phyloP scores from a whole-genome alignment of 176 grass and related monocot species.

The Carex parvula region DNA sequence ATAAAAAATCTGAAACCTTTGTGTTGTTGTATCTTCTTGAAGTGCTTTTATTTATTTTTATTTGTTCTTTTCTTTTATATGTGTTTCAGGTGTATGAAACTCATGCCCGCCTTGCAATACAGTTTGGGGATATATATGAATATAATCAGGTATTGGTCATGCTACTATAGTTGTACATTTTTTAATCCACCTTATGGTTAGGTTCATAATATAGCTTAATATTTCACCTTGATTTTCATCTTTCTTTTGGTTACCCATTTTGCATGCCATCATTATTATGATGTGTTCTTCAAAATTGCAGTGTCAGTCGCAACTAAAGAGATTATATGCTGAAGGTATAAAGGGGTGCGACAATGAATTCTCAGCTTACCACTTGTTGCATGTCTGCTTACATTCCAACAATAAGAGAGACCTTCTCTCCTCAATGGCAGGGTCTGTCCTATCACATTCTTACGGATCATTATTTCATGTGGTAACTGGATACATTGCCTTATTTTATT shows the following conservation, averaged over 20 bases:
- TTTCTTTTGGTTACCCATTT: not conserved
- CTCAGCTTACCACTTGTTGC: slow-evolving; percentile 82
- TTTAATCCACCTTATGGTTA: not conserved
- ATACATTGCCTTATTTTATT: not conserved
- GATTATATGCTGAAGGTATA: slow-evolving; percentile 82
- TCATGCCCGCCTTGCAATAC: slow-evolving; percentile 84
- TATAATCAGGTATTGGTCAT: slow-evolving; percentile 73
- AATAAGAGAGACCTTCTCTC: slow-evolving; percentile 84
- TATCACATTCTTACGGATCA: slow-evolving; percentile 15
- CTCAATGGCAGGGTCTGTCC: slow-evolving; percentile 75
- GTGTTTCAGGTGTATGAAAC: slow-evolving; percentile 92
- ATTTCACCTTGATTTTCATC: not conserved
- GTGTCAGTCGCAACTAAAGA: slow-evolving; percentile 92
- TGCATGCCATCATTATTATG: not conserved
- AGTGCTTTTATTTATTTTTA: not conserved
- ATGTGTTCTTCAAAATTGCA: slow-evolving; percentile 34
- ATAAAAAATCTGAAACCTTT: not conserved
- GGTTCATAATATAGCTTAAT: not conserved
- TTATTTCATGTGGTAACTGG: not conserved
- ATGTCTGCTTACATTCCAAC: slow-evolving; percentile 70
- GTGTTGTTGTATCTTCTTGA: slow-evolving; percentile 6
- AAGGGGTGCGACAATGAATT: slow-evolving; percentile 79
- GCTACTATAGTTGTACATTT: not conserved
- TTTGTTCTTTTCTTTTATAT: slow-evolving; percentile 37
- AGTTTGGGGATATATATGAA: slow-evolving; percentile 80